Conservation (phyloP, 495 filamentous ascomycete species). For the Amniculicola lignicola region DNA sequence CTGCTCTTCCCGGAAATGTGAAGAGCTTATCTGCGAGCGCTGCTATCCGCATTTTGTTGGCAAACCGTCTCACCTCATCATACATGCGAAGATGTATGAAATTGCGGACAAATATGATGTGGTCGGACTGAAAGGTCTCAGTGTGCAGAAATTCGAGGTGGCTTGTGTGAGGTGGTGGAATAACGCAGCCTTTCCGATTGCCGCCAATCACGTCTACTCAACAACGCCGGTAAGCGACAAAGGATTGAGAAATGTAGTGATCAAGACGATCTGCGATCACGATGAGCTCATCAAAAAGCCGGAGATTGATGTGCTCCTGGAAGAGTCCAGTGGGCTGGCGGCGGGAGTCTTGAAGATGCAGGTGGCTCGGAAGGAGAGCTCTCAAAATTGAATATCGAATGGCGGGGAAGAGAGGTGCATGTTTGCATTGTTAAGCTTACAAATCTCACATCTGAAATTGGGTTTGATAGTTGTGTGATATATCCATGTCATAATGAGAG, state of each 20-base stretch:
- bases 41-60: too few relatives aligned
- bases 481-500: too few relatives aligned
- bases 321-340: not conserved
- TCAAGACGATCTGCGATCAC: not conserved
- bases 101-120: not conserved
- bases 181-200: not conserved
- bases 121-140: not conserved
- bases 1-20: too few relatives aligned
- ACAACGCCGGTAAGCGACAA: not conserved
- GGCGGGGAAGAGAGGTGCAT: too few relatives aligned
- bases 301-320: not conserved
- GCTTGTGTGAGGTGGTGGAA: not conserved
- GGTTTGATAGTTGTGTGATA: too few relatives aligned
- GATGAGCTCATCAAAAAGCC: not conserved
- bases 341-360: too few relatives aligned
- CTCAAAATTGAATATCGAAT: too few relatives aligned
- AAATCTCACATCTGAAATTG: too few relatives aligned
- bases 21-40: too few relatives aligned
- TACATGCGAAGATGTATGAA: not conserved
- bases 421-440: too few relatives aligned
- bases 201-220: not conserved
- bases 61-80: not conserved
- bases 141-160: not conserved
- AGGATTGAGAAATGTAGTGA: not conserved
- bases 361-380: too few relatives aligned